Conservation (phyloP, 768 basidiomycete species). For the Phylloporus sp. region DNA sequence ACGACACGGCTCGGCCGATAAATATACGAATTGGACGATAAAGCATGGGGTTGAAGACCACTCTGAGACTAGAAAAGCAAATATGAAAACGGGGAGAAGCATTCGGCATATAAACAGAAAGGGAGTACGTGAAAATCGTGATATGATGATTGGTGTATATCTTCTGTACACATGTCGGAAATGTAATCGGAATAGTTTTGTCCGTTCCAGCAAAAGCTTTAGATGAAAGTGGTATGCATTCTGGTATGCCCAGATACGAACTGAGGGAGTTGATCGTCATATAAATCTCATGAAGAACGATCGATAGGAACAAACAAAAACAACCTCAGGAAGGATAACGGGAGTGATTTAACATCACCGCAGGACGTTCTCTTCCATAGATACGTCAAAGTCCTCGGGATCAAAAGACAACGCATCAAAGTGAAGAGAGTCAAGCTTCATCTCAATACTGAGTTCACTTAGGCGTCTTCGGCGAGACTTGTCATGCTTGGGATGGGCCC, state of each 20-base stretch:
- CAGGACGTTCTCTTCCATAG: constrained; percentile 15
- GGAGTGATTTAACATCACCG: constrained; percentile 12
- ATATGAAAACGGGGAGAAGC: constrained; percentile 14
- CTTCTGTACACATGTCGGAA: constrained; percentile 5
- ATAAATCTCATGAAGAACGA: constrained; percentile 2
- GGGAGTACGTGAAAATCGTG: constrained; percentile 11
- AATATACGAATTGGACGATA: constrained; percentile 1
- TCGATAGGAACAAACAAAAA: not conserved
- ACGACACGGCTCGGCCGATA: constrained; percentile 12
- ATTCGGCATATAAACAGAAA: constrained; percentile 10
- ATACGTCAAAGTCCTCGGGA: constrained; percentile 46
- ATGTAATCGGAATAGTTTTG: not conserved
- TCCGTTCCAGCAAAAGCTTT: constrained; percentile 2
- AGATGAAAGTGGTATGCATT: not conserved
- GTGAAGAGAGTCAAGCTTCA: constrained; percentile 68
- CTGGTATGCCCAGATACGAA: not conserved
- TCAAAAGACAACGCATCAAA: constrained; percentile 72
- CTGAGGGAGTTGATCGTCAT: constrained; percentile 5
- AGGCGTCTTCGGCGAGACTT: constrained; percentile 11
- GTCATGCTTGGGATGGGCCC: not conserved
- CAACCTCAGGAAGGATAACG: not conserved
- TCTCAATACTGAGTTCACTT: constrained; percentile 52
- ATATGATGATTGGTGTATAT: constrained; percentile 3
- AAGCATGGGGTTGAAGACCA: constrained; percentile 4
- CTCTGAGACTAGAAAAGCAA: constrained; percentile 6